Evolutionary conservation across 108 stramenopile genomes (phyloP).

Genomic region (Stephanodiscus triporus): DNA sequence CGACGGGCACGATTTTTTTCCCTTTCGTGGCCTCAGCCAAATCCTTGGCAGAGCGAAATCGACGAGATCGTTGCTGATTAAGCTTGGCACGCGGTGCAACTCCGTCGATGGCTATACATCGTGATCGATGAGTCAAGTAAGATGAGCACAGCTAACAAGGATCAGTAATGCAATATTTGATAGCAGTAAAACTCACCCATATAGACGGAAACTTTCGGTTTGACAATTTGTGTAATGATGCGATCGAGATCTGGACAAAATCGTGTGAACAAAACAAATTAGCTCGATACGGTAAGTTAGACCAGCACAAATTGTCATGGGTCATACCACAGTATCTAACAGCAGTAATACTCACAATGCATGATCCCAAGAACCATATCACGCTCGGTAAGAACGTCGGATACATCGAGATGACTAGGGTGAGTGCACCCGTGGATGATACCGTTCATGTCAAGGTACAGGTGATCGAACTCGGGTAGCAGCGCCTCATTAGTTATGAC

Average conservation of each 20-base stretch:
- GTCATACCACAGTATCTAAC: neutral
- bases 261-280: no score
- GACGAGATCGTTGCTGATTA: conserved; percentile 98
- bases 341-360: conserved; percentile 70
- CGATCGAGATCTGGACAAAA: conserved; percentile 75
- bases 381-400: conserved; percentile 87
- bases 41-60: conserved; percentile 95
- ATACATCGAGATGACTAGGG: conserved; percentile 83
- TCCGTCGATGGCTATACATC: conserved; percentile 73
- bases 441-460: conserved; percentile 99
- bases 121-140: neutral
- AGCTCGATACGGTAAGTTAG: neutral
- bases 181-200: conserved; percentile 64
- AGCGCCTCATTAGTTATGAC: conserved; percentile 91
- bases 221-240: conserved; percentile 95
- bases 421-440: conserved; percentile 99
- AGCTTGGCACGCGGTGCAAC: conserved; percentile 99
- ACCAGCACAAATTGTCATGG: neutral
- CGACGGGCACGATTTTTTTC: conserved; percentile 44
- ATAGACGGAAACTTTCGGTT: conserved; percentile 93
- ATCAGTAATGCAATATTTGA: neutral
- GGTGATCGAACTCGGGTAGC: conserved; percentile 90
- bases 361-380: conserved; percentile 98
- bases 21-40: conserved; percentile 85
- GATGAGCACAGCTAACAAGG: neutral